Conservation (phyloP, 108 stramenopile species). For the Skeletonema marinoi region DNA sequence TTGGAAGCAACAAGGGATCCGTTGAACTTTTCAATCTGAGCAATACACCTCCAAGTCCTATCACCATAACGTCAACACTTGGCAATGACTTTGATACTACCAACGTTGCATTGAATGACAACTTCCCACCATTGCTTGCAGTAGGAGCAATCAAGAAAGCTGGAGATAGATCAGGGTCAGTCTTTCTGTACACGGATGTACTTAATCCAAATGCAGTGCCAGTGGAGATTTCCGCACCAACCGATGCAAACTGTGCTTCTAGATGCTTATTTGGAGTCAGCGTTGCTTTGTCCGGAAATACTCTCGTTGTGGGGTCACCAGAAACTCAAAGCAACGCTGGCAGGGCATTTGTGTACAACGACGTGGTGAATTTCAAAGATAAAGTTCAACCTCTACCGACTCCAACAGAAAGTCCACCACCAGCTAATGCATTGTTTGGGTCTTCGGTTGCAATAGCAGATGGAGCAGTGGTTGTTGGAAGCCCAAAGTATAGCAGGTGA, state of each 20-base stretch:
- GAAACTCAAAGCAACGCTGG: not conserved
- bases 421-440: not conserved
- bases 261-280: not conserved
- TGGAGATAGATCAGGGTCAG: not conserved
- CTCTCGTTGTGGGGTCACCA: not conserved
- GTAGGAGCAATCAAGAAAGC: not conserved
- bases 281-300: not conserved
- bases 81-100: no score
- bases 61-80: no score
- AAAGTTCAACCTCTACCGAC: not conserved
- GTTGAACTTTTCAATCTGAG: no score
- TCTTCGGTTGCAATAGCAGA: not conserved
- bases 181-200: not conserved
- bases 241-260: not conserved
- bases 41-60: no score
- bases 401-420: no score
- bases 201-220: no score
- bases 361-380: not conserved
- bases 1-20: not conserved
- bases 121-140: not conserved
- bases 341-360: not conserved
- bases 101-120: not conserved
- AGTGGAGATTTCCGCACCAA: not conserved
- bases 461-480: not conserved
- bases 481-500: not conserved